These are phyloP conservation scores for Limonium bicolor DNA, from an alignment of 148 eudicot genomes.

Conservation along the genomic window DNA sequence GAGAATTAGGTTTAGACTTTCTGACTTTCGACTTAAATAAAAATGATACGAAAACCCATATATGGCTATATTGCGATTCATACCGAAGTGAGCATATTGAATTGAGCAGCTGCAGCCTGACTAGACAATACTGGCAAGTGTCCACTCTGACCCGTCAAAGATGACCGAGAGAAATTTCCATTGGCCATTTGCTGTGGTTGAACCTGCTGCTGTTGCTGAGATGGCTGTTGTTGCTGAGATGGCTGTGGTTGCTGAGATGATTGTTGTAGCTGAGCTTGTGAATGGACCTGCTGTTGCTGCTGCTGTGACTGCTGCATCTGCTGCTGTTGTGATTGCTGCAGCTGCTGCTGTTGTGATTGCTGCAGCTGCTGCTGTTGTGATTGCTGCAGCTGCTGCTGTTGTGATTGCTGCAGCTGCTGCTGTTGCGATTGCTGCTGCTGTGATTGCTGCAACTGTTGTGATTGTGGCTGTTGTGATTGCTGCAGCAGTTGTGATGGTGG, in stretches of 20 bases:
- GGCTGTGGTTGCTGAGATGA: conserved; percentile 19
- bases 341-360: conserved; percentile 18
- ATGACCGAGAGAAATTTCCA: conserved; percentile 39
- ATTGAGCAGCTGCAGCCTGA: conserved; percentile 48
- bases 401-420: conserved; percentile 22
- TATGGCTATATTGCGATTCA: conserved; percentile 2
- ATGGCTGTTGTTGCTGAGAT: conserved; percentile 13
- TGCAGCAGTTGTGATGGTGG: conserved; percentile 24
- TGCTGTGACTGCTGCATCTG: conserved; percentile 19
- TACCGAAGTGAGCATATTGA: conserved; percentile 62
- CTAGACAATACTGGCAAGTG: conserved; percentile 40
- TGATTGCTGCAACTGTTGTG: conserved; percentile 23
- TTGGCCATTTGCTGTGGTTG: conserved; percentile 25
- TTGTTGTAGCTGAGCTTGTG: conserved; percentile 10
- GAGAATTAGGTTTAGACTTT: too few species aligned
- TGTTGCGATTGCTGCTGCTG: conserved; percentile 11
- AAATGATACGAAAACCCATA: not conserved
- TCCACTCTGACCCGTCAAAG: conserved; percentile 42
- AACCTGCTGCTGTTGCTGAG: conserved; percentile 11
- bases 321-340: conserved; percentile 20
- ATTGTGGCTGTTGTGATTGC: conserved; percentile 14
- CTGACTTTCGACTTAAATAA: too few species aligned
- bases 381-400: conserved; percentile 13
- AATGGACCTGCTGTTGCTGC: conserved; percentile 15
- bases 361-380: conserved; percentile 24